Conservation (phyloP, 805 yeast species). For the Komagataella kurtzmanii region DNA sequence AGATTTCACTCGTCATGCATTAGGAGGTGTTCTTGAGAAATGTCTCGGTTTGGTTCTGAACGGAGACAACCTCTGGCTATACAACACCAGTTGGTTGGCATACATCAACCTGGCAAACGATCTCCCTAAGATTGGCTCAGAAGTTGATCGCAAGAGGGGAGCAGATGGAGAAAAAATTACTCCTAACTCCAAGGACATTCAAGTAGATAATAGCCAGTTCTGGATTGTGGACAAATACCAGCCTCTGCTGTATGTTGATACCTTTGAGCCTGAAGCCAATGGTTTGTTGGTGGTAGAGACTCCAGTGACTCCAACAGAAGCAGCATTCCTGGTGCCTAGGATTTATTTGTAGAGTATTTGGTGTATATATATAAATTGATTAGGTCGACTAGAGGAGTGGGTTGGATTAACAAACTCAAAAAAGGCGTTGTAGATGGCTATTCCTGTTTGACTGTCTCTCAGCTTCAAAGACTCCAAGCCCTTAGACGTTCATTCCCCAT, state of each 20-base stretch:
- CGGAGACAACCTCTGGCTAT: constrained; percentile 54
- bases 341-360: constrained; percentile 23
- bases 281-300: constrained; percentile 59
- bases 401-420: too few species aligned
- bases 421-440: background rate
- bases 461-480: background rate
- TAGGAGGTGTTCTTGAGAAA: constrained; percentile 43
- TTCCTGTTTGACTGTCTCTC: too few species aligned
- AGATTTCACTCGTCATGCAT: constrained; percentile 58
- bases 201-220: constrained; percentile 26
- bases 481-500: background rate
- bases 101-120: constrained; percentile 54
- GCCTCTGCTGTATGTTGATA: constrained; percentile 51
- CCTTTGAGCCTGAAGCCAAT: constrained; percentile 35
- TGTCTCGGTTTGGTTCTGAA: constrained; percentile 55
- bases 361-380: background rate
- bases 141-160: constrained; percentile 1
- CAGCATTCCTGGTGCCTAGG: constrained; percentile 55
- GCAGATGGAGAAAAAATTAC: background rate
- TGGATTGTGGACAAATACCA: constrained; percentile 70
- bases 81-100: constrained; percentile 74
- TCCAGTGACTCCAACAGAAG: constrained; percentile 44
- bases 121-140: constrained; percentile 28
- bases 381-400: background rate
- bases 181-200: constrained; percentile 7